A percentile compares a stretch with the other conserved stretches of the same genome.
Evolutionary conservation across 2,329 filamentous ascomycete genomes (phyloP).

Genomic region (Nigrospora oryzae): DNA sequence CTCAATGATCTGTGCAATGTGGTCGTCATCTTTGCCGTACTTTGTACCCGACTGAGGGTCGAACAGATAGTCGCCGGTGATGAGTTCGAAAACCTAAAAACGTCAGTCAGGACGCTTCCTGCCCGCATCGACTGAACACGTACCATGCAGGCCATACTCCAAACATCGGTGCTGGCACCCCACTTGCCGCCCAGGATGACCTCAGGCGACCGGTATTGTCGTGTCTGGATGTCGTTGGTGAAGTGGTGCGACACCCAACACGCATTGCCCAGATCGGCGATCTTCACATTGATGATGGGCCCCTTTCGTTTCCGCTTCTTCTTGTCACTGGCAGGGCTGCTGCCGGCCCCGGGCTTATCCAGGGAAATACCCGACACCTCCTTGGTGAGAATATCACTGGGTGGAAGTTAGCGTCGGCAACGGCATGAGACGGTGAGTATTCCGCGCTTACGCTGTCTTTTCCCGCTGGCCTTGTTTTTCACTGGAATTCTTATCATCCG

Average conservation of each 20-base stretch:
- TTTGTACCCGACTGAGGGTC: slow-evolving; percentile 97
- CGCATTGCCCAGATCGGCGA: slow-evolving; percentile 94
- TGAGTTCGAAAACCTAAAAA: slow-evolving; percentile 82
- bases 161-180: slow-evolving; percentile 98
- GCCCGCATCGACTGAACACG: slow-evolving; percentile 14
- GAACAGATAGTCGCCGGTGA: slow-evolving; percentile 97
- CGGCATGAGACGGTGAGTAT: neutral
- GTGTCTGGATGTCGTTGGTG: slow-evolving; percentile 97
- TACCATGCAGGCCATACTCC: slow-evolving; percentile 99
- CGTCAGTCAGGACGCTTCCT: slow-evolving; percentile 1
- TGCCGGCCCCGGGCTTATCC: slow-evolving; percentile 50
- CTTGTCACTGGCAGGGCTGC: slow-evolving; percentile 39
- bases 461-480: slow-evolving; percentile 77
- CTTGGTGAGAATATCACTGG: slow-evolving; percentile 77
- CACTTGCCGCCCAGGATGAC: slow-evolving; percentile 95
- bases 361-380: slow-evolving; percentile 94
- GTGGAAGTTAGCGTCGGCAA: neutral
- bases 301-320: slow-evolving; percentile 52
- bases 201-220: slow-evolving; percentile 94
- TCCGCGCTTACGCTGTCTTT: slow-evolving; percentile 74
- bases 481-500: slow-evolving; percentile 33
- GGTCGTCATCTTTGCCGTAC: slow-evolving; percentile 98
- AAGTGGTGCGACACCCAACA: slow-evolving; percentile 99
- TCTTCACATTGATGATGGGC: slow-evolving; percentile 89
- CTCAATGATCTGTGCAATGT: slow-evolving; percentile 98